Base-by-base conservation (phyloP, 2,329 filamentous ascomycete genomes). In the Colletotrichum liriopes region DNA sequence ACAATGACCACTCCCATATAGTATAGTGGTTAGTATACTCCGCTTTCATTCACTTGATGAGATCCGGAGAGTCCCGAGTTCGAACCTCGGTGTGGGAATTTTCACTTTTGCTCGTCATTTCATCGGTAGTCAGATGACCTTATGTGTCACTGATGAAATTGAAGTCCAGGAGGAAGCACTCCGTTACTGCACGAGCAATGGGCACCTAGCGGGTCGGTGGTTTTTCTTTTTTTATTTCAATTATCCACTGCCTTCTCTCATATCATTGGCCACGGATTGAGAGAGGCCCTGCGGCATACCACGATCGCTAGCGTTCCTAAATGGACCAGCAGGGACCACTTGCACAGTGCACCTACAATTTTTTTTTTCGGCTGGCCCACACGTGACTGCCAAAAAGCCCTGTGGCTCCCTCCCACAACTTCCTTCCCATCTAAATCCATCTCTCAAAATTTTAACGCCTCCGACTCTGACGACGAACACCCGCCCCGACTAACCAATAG, bases 401-500 rank as follows among this genome's bases (percentile, higher is more conserved):
- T 62, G 59, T 29, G 47, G 47, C 23, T 51, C 47, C 23, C 23
- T 51, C 47, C 23, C 47, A 51, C 23, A 55, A 35, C 18, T 55
- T 37, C 32, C 49, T 51, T 51, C 49, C 49, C 43, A 45, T 43
- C 41, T 43, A 16, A 43, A 43, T 43, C 43, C 43, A 45, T n/a
- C 58, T 32, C 43, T 52, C 52, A 51, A 58, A 37, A 35, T 65
- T 65, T 58, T 56, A 61, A 32, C 18, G 59, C 59, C 59, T 23
- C n/a, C 56, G 67, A 64, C 51, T 67, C 56, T 43, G 65, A 72
- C 65, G 70, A 72, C 35, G 23, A 39, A 11, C 20, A 47, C 65
- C 49, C 61, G 47, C 54, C 47, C 67, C 65, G 65, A 73, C 79
- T 78, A 77, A 80, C 78, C 80, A 79, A 78, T 78, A 81, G 78